phyloP scores from a whole-genome alignment of 2,329 filamentous ascomycete genomes.

The Magnaporthiopsis poae region DNA sequence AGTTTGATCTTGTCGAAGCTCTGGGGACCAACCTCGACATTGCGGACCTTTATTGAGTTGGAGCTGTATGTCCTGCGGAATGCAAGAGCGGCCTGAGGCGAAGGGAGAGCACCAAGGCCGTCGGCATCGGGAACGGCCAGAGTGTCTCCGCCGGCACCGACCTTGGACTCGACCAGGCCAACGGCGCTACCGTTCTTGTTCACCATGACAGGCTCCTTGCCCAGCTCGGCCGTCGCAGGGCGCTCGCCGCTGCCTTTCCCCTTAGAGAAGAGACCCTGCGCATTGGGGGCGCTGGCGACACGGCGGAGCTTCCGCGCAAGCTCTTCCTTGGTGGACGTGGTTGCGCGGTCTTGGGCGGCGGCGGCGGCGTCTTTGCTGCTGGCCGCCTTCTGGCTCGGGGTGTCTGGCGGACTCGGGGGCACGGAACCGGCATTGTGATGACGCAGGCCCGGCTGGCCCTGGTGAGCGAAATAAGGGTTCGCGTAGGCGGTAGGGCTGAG shows the following conservation, averaged over 20 bases:
- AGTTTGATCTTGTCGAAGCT: conserved; percentile 99
- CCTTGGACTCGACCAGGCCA: conserved; percentile 35
- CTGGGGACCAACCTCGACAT: conserved; percentile 87
- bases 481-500: conserved; percentile 87
- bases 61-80: conserved; percentile 96
- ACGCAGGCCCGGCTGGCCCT: conserved; percentile 82
- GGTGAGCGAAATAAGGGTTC: conserved; percentile 95
- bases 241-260: conserved; percentile 52
- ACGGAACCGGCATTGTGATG: conserved; percentile 93
- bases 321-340: conserved; percentile 80
- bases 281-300: conserved; percentile 93
- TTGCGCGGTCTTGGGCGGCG: conserved; percentile 46
- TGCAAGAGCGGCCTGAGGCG: conserved; percentile 58
- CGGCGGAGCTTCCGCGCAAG: conserved; percentile 82
- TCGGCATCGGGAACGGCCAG: conserved; percentile 37
- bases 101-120: conserved; percentile 53
- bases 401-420: conserved; percentile 84
- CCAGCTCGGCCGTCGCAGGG: conserved; percentile 75
- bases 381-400: conserved; percentile 66
- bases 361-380: conserved; percentile 52
- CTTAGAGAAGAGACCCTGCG: conserved; percentile 75
- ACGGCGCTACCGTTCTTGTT: conserved; percentile 41
- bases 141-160: conserved; percentile 24
- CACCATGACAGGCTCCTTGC: conserved; percentile 65
- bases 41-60: conserved; percentile 96